These are phyloP conservation scores for Oryza brachyantha DNA, from an alignment of 176 grass and related monocot genomes.

Conservation along the genomic window DNA sequence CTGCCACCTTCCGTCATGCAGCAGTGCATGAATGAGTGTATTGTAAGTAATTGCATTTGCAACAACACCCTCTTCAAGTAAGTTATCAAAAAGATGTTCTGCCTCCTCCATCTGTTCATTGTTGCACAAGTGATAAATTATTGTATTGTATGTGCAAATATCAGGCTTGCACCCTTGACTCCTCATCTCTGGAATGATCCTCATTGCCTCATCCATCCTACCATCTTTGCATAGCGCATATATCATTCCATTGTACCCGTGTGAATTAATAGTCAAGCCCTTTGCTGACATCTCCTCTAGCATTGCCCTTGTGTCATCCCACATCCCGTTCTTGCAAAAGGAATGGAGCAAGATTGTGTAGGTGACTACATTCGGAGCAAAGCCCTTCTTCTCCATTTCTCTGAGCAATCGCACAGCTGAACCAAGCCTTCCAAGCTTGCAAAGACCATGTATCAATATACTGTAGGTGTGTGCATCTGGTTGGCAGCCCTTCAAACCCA, in stretches of 20 bases:
- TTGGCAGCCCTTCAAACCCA: conserved; percentile 51
- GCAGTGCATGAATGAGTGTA: conserved; percentile 68
- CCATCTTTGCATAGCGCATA: conserved; percentile 71
- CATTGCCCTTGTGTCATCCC: conserved; percentile 57
- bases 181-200: conserved; percentile 75
- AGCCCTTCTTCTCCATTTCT: conserved; percentile 66
- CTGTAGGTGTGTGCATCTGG: conserved; percentile 73
- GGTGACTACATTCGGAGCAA: conserved; percentile 55
- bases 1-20: conserved; percentile 52
- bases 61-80: conserved; percentile 61
- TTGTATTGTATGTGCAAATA: conserved; percentile 76
- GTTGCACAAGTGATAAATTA: conserved; percentile 75
- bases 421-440: conserved; percentile 61
- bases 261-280: conserved; percentile 52
- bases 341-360: conserved; percentile 70
- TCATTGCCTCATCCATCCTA: conserved; percentile 51
- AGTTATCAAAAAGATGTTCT: conserved; percentile 53
- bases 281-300: conserved; percentile 63
- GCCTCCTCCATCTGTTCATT: conserved; percentile 64
- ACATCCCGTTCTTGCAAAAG: conserved; percentile 67
- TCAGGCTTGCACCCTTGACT: conserved; percentile 69
- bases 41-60: conserved; percentile 87
- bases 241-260: conserved; percentile 87
- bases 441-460: conserved; percentile 73
- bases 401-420: conserved; percentile 53